Evolutionary conservation across 164 flowering plant genomes (phyloP).

Genomic region (Sedum album): DNA sequence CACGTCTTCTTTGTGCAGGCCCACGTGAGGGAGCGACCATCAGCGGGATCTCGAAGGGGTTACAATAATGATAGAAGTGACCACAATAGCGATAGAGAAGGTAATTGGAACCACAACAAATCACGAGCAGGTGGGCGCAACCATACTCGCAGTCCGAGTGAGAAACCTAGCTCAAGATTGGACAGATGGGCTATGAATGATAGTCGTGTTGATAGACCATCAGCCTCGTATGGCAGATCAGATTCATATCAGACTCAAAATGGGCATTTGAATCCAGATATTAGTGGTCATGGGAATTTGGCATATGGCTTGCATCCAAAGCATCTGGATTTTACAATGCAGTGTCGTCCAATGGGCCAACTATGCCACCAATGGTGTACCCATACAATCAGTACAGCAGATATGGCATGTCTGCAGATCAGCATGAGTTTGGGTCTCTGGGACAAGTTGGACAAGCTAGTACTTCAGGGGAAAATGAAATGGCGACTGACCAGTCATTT

Average conservation of each 20-base stretch:
- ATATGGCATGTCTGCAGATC: constrained; percentile 51
- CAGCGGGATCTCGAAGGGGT: constrained; percentile 56
- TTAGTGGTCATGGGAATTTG: constrained; percentile 37
- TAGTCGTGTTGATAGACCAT: constrained; percentile 45
- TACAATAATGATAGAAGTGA: constrained; percentile 60
- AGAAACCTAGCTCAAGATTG: constrained; percentile 47
- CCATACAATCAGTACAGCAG: constrained; percentile 60
- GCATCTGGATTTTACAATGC: constrained; percentile 44
- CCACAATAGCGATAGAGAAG: constrained; percentile 70
- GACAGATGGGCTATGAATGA: constrained; percentile 43
- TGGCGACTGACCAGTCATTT: constrained; percentile 32
- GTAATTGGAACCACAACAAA: constrained; percentile 67
- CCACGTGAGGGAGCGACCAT: constrained; percentile 56
- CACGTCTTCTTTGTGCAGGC: constrained; percentile 42
- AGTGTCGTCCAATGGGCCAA: constrained; percentile 28
- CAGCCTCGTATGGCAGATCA: constrained; percentile 40
- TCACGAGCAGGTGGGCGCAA: constrained; percentile 49
- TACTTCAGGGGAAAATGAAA: constrained; percentile 38
- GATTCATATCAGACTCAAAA: constrained; percentile 58
- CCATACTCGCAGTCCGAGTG: constrained; percentile 55
- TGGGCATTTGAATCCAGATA: constrained; percentile 42
- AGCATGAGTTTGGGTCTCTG: constrained; percentile 82
- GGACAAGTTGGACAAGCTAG: constrained; percentile 58
- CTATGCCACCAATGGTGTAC: constrained; percentile 57
- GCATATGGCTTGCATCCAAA: constrained; percentile 63